Evolutionary conservation across 2,329 filamentous ascomycete genomes (phyloP).

Genomic region (Diplodia scrobiculata): DNA sequence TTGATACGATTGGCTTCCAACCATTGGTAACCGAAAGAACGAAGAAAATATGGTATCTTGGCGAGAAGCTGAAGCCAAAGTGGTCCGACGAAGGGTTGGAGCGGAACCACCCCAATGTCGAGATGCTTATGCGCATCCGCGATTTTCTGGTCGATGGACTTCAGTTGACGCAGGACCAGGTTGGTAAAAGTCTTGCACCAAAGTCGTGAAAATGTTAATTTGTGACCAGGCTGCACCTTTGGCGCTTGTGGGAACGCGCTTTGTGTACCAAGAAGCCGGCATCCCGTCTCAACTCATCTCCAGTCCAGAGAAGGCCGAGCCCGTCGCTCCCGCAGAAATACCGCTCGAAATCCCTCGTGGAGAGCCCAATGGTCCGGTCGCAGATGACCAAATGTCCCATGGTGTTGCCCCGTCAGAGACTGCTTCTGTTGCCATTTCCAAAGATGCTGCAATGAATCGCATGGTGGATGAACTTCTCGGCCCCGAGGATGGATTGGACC

Average conservation of each 20-base stretch:
- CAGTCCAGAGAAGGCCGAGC: constrained; percentile 47
- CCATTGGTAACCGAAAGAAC: constrained; percentile 59
- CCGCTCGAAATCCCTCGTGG: constrained; percentile 31
- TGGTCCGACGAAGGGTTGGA: constrained; percentile 55
- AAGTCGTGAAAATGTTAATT: constrained; percentile 34
- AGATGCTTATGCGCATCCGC: constrained; percentile 67
- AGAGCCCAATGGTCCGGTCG: constrained; percentile 33
- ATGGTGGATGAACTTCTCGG: constrained; percentile 62
- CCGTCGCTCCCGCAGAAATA: constrained; percentile 36
- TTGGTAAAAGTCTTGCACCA: constrained; percentile 35
- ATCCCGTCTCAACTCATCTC: constrained; percentile 54
- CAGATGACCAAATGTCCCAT: constrained; percentile 43
- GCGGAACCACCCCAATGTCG: constrained; percentile 60
- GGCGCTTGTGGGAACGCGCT: constrained; percentile 52
- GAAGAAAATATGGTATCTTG: constrained; percentile 55
- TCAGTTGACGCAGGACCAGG: constrained; percentile 56
- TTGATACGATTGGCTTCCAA: constrained; percentile 65
- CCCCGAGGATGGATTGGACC: constrained; percentile 46
- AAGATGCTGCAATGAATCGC: constrained; percentile 55
- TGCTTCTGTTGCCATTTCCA: constrained; percentile 50
- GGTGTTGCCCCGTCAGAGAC: constrained; percentile 50
- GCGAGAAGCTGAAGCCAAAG: constrained; percentile 54
- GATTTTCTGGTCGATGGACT: constrained; percentile 65
- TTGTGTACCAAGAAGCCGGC: constrained; percentile 58
- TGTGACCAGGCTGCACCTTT: constrained; percentile 50